Base-by-base conservation (phyloP, 129 eudicot genomes). In the Escallonia herrerae region DNA sequence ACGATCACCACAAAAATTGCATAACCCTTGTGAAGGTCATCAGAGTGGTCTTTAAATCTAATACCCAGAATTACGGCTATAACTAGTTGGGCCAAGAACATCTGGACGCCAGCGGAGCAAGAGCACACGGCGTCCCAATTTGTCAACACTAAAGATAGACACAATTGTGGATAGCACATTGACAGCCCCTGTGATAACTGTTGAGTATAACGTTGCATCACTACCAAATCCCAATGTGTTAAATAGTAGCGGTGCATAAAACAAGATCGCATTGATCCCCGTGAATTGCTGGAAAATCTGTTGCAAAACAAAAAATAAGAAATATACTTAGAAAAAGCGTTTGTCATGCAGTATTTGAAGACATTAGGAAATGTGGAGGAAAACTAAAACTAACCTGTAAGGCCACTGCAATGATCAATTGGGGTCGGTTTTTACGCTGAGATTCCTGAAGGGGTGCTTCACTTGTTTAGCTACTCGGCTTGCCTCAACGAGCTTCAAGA, bases 181-280 rank as follows among this genome's bases (percentile, higher is more conserved):
- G n/a, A 94, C 97, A 0, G 95, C 96, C 13, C 99, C 99, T 1
- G 90, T 86, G 50, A 94, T 89, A 4, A 89, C 99, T 0, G 97
- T 86, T 4, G 99, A 89, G 77, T 86, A 86, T 39, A 94, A 83
- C 3, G 99, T 56, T 2, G 97, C 97, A n/a, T 70, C 78, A 50
- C 58, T 78, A 5, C 77, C 78, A 59, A 94, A 94, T n/a, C 99
- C 99, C 42, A 94, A 75, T 0, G 97, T 89, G 73, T 38, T 60
- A 40, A 94, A 89, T 40, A 94, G 72, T 5, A 94, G 97, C 0
- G 99, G 99, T 0, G 99, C 97, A n/a, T 94, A 94, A 72, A 94
- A 94, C 99, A 94, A 89, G 62, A 94, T 94, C 4, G 99, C 99
- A 62, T 94, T 94, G 79, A 94, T 94, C 3, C 99, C 99, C 0